These are phyloP conservation scores for Heritiera fomes DNA, from an alignment of 345 rosid species.

Conservation along the genomic window DNA sequence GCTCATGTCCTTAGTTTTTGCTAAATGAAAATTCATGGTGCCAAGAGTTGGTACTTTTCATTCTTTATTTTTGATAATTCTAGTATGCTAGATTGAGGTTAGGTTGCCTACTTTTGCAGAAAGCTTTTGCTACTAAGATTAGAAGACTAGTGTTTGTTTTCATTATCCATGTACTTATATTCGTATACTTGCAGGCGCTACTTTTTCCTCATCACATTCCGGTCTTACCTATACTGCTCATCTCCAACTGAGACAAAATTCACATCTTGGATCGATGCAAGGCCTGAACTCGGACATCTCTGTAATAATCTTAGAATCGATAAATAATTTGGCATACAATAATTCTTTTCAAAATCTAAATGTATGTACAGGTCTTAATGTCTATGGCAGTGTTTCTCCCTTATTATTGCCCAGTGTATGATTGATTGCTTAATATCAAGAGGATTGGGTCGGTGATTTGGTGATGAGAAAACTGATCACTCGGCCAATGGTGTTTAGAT, in stretches of 20 bases:
- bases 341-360: slow-evolving; percentile 18
- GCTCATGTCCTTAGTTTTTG: not conserved
- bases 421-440: not conserved
- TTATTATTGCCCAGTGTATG: not conserved
- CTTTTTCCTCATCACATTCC: slow-evolving; percentile 80
- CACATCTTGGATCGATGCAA: slow-evolving; percentile 72
- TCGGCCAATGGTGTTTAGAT: not conserved
- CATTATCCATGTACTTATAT: not conserved
- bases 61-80: not conserved
- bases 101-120: not conserved
- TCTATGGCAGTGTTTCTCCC: slow-evolving; percentile 18
- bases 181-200: slow-evolving; percentile 63
- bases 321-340: slow-evolving; percentile 35
- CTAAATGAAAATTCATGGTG: not conserved
- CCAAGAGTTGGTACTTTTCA: not conserved
- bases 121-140: not conserved
- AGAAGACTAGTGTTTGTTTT: not conserved
- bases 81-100: not conserved
- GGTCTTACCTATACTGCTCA: slow-evolving; percentile 78
- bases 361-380: slow-evolving; percentile 37
- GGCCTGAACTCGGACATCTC: slow-evolving; percentile 94
- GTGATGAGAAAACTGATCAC: not conserved
- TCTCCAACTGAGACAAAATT: slow-evolving; percentile 58
- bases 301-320: slow-evolving; percentile 84
- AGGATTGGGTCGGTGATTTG: no score